Conservation (phyloP, 163 green algal genomes). For the Volvox carteri region DNA sequence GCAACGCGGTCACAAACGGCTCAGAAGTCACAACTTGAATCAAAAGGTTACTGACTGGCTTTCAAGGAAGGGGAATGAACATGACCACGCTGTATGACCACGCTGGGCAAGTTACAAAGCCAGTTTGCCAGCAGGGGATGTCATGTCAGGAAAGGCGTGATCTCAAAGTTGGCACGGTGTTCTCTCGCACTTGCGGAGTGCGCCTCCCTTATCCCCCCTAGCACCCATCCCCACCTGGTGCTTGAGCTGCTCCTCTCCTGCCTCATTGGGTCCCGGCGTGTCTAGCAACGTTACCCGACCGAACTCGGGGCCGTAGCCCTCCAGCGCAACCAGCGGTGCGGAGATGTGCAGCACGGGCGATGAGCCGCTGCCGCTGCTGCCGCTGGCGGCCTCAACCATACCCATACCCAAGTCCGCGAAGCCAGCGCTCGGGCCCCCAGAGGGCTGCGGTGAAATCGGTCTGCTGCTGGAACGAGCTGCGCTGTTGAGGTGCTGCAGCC, state of each 20-base stretch:
- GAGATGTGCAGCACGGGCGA: conserved; percentile 48
- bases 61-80: too few species aligned
- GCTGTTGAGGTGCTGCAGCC: conserved; percentile 78
- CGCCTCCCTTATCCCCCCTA: too few species aligned
- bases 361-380: conserved; percentile 6
- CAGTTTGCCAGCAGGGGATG: too few species aligned
- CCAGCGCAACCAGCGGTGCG: conserved; percentile 58
- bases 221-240: conserved; percentile 70
- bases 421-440: neutral
- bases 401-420: neutral
- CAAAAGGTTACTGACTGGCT: too few species aligned
- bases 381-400: conserved; percentile 23
- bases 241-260: conserved; percentile 75
- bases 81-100: too few species aligned
- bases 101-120: too few species aligned
- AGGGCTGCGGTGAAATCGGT: conserved; percentile 5
- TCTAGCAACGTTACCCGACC: conserved; percentile 75
- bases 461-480: conserved; percentile 44
- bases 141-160: too few species aligned
- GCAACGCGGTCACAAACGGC: too few species aligned
- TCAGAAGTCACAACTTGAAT: too few species aligned
- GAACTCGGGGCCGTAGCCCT: conserved; percentile 36
- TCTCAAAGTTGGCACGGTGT: too few species aligned
- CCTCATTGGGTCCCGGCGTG: conserved; percentile 84
- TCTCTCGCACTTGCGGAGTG: too few species aligned